These are phyloP conservation scores for Alternaria sp. DNA, from an alignment of 2,329 filamentous ascomycete species.

Conservation along the genomic window DNA sequence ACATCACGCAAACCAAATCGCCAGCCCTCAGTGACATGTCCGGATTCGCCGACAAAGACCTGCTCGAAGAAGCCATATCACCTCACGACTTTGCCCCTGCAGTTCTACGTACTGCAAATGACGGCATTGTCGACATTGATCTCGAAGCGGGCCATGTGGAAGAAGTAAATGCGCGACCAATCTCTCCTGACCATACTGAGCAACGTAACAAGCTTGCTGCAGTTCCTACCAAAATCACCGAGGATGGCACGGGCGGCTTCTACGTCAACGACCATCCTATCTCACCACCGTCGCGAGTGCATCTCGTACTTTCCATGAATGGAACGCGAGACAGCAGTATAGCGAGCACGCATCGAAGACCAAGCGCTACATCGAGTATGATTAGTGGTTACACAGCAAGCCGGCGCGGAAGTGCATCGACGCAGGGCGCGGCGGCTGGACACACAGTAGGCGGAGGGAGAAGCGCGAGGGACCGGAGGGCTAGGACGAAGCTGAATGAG, in stretches of 20 bases:
- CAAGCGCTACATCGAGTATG: conserved; percentile 14
- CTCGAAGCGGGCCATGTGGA: conserved; percentile 17
- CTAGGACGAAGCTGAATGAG: conserved; percentile 22
- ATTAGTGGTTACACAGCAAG: neutral
- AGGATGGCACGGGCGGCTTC: conserved; percentile 27
- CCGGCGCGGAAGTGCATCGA: conserved; percentile 8
- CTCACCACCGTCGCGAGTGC: conserved; percentile 23
- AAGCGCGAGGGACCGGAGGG: conserved; percentile 36
- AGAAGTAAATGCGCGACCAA: conserved; percentile 2
- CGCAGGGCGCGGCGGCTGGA: neutral
- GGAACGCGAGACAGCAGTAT: conserved; percentile 22
- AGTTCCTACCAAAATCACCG: conserved; percentile 7
- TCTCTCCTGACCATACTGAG: conserved; percentile 7
- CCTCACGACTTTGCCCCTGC: conserved; percentile 27
- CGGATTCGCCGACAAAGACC: conserved; percentile 19
- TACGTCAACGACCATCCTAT: conserved; percentile 23
- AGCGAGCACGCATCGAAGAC: conserved; percentile 15
- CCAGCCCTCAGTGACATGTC: conserved; percentile 17
- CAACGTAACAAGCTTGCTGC: conserved; percentile 6
- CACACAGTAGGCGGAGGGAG: conserved; percentile 30
- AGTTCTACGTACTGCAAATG: conserved; percentile 3
- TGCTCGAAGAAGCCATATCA: conserved; percentile 16
- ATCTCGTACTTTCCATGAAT: conserved; percentile 11
- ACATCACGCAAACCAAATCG: conserved; percentile 1
- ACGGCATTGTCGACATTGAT: conserved; percentile 15